Percentiles rank a stretch among this genome's conserved stretches.
These are phyloP conservation scores for Monocercomonoides exilis DNA, from an alignment of 78 protist species.

Conservation along the genomic window DNA sequence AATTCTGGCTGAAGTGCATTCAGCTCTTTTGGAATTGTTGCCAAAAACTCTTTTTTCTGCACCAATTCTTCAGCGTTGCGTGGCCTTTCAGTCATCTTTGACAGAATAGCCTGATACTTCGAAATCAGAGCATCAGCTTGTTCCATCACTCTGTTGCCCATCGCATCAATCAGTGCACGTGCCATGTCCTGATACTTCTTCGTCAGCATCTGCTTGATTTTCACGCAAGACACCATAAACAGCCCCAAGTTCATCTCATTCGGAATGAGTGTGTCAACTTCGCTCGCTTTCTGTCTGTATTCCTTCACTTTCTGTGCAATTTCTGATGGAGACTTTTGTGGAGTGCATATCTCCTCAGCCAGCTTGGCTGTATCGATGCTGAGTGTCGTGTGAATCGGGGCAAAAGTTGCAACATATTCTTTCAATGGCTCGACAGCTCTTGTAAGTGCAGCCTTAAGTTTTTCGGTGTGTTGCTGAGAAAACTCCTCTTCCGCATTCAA, in stretches of 20 bases:
- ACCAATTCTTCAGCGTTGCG: conserved; percentile 36
- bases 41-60: conserved; percentile 27
- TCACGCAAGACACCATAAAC: neutral
- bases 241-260: neutral
- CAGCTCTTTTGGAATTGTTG: conserved; percentile 17
- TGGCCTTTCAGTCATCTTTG: neutral
- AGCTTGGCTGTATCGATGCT: neutral
- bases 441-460: neutral
- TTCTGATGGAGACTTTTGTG: neutral
- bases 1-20: neutral
- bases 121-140: neutral
- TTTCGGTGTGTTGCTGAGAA: neutral
- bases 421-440: neutral
- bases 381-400: neutral
- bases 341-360: neutral
- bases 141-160: neutral
- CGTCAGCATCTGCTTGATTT: neutral
- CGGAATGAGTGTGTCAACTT: neutral
- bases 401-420: neutral
- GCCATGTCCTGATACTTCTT: neutral
- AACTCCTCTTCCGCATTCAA: neutral
- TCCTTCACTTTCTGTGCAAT: neutral
- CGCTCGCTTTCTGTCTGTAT: neutral
- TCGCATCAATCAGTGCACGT: neutral
- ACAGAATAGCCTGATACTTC: neutral